Evolutionary conservation across 768 basidiomycete species (phyloP).

Genomic region (Suillus discolor): DNA sequence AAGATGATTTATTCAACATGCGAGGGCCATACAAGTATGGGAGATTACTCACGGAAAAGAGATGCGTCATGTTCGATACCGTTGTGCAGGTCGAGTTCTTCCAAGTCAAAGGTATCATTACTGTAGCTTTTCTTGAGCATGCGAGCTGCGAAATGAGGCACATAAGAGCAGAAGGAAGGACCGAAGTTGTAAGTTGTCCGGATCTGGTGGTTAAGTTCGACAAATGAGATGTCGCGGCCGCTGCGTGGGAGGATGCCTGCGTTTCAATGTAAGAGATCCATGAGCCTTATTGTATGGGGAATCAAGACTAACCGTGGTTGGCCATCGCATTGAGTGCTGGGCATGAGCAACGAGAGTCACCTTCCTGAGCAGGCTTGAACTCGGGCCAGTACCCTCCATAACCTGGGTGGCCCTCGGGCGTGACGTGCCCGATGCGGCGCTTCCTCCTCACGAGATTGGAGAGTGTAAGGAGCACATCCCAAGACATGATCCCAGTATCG

Average conservation of each 20-base stretch:
- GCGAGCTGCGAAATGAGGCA: constrained; percentile 60
- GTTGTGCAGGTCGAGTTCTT: constrained; percentile 72
- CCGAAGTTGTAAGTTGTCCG: constrained; percentile 70
- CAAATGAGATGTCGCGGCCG: constrained; percentile 73
- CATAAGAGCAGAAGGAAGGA: constrained; percentile 66
- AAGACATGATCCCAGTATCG: constrained; percentile 37
- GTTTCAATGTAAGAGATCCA: neutral
- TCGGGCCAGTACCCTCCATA: constrained; percentile 73
- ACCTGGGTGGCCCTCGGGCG: constrained; percentile 56
- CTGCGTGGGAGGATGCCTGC: constrained; percentile 53
- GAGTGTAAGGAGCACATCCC: constrained; percentile 55
- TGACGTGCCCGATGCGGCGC: constrained; percentile 51
- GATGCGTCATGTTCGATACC: constrained; percentile 45
- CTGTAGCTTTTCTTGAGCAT: constrained; percentile 58
- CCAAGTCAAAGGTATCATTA: constrained; percentile 62
- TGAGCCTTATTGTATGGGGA: neutral
- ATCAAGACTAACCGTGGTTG: constrained; percentile 64
- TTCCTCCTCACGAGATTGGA: constrained; percentile 55
- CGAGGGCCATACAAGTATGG: neutral
- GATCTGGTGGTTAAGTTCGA: constrained; percentile 43
- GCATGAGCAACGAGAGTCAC: constrained; percentile 73
- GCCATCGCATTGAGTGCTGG: constrained; percentile 82
- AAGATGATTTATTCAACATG: constrained; percentile 5
- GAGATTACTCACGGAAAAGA: constrained; percentile 31
- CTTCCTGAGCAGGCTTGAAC: constrained; percentile 55